These are phyloP conservation scores for Platismatia glauca DNA, from an alignment of 495 filamentous ascomycete species.

Conservation along the genomic window DNA sequence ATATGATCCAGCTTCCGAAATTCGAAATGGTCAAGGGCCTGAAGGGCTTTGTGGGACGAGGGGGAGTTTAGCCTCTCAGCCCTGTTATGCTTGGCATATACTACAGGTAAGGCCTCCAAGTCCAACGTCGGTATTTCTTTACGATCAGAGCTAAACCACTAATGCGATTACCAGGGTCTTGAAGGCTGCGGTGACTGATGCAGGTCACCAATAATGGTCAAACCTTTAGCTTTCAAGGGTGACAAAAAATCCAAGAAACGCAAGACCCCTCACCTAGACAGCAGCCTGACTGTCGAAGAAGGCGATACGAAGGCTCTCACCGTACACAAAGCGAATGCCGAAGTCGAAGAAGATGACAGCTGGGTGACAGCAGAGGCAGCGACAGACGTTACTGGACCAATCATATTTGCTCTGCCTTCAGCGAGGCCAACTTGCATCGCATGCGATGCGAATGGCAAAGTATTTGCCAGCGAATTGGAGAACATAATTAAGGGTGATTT, in stretches of 20 bases:
- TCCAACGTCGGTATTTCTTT: no score
- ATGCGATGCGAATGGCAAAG: conserved; percentile 72
- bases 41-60: no score
- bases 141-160: no score
- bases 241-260: conserved; percentile 92
- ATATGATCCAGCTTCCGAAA: not conserved
- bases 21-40: no score
- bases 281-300: conserved; percentile 21
- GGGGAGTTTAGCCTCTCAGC: no score
- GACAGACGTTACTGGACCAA: conserved; percentile 71
- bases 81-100: no score
- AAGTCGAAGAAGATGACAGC: conserved; percentile 56
- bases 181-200: not conserved
- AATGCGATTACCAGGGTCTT: not conserved
- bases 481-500: conserved; percentile 76
- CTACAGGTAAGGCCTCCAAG: no score
- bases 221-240: conserved; percentile 88
- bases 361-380: conserved; percentile 81
- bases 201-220: conserved; percentile 36
- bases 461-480: conserved; percentile 71
- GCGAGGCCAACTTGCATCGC: conserved; percentile 61
- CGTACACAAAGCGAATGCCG: conserved; percentile 26
- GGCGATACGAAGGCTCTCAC: conserved; percentile 38
- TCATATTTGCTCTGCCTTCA: conserved; percentile 72
- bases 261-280: conserved; percentile 44